These are phyloP conservation scores for Teunomyces stri DNA, from an alignment of 805 yeast genomes.

Conservation along the genomic window DNA sequence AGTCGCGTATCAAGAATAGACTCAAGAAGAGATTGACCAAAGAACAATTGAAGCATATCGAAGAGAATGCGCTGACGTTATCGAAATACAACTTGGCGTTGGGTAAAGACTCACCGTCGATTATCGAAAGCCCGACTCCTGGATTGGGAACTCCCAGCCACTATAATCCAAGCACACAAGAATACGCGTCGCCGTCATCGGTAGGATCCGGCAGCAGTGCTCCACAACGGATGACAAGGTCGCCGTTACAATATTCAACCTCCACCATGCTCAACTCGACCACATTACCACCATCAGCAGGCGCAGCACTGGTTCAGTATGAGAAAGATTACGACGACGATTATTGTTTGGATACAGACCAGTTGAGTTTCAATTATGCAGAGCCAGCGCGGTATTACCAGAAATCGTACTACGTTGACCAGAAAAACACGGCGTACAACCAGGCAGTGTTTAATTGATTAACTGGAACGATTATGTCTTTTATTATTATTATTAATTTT, in stretches of 20 bases:
- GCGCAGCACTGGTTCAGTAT: background rate
- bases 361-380: conserved; percentile 22
- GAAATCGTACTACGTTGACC: conserved; percentile 2
- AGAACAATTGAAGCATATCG: conserved; percentile 15
- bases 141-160: conserved; percentile 3
- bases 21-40: conserved; percentile 37
- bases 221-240: background rate
- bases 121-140: conserved; percentile 1
- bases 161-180: conserved; percentile 4
- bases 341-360: conserved; percentile 44
- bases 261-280: background rate
- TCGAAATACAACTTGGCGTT: conserved; percentile 7
- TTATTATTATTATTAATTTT: background rate
- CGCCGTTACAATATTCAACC: conserved; percentile 1
- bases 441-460: conserved; percentile 1
- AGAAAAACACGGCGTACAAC: background rate
- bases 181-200: conserved; percentile 1
- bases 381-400: background rate
- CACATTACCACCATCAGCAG: background rate
- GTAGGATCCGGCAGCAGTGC: background rate
- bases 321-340: conserved; percentile 37
- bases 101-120: conserved; percentile 4
- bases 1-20: conserved; percentile 42
- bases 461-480: background rate
- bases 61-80: conserved; percentile 10